Conservation (phyloP, 1,139 yeast species). For the Diutina neorugosa region DNA sequence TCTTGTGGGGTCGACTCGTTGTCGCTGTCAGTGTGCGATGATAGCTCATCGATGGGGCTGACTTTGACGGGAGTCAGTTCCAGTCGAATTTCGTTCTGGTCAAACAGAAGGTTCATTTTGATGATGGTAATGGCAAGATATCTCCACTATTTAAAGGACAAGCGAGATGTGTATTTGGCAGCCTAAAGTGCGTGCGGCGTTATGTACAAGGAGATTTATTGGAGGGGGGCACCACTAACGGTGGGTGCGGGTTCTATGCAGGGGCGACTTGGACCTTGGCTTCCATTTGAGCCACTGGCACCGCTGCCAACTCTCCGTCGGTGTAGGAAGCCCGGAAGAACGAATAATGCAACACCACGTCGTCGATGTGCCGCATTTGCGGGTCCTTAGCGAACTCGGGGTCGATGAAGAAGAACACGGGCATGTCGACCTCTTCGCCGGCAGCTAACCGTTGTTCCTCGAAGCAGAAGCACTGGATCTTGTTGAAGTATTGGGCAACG, state of each 20-base stretch:
- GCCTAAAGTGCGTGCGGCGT: not conserved
- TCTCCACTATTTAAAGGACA: not conserved
- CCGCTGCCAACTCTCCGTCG: slow-evolving; percentile 34
- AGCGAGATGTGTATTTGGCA: not conserved
- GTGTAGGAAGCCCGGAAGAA: slow-evolving; percentile 63
- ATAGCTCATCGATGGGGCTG: not conserved
- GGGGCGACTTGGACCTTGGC: not conserved
- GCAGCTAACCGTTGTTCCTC: slow-evolving; percentile 91
- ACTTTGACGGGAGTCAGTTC: not conserved
- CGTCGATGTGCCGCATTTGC: slow-evolving; percentile 80
- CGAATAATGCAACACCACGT: slow-evolving; percentile 82
- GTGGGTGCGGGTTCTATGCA: not conserved
- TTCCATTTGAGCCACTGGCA: slow-evolving; percentile 14
- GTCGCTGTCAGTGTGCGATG: not conserved
- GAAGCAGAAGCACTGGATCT: slow-evolving; percentile 95
- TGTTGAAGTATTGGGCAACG: slow-evolving; percentile 91
- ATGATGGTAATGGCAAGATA: not conserved
- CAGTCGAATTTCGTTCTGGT: not conserved
- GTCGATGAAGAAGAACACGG: slow-evolving; percentile 93
- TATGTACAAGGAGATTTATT: not conserved
- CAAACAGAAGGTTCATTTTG: not conserved
- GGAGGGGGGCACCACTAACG: too few relatives aligned
- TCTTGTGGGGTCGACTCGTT: not conserved
- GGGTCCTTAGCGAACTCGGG: slow-evolving; percentile 97
- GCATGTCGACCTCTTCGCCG: slow-evolving; percentile 99